Evolutionary conservation across 441 rosid genomes (phyloP).

Genomic region (Hypseocharis bilobata): DNA sequence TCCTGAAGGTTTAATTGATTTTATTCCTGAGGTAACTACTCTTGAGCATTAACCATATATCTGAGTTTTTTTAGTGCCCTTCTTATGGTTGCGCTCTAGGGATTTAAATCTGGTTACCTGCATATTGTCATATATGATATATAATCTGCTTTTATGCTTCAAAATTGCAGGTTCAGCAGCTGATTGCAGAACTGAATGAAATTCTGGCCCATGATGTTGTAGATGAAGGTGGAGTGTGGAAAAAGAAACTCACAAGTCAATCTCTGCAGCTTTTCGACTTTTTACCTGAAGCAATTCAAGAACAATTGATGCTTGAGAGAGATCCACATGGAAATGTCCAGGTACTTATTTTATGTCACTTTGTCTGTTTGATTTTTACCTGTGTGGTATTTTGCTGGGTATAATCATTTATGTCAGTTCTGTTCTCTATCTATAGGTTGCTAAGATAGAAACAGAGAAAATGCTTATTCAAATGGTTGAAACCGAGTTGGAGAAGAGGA

Average conservation of each 20-base stretch:
- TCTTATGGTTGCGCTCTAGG: not conserved
- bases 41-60: not conserved
- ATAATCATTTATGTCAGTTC: conserved; percentile 8
- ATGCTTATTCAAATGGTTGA: conserved; percentile 99
- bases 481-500: conserved; percentile 83
- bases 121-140: not conserved
- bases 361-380: conserved; percentile 10
- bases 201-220: conserved; percentile 73
- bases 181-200: conserved; percentile 84
- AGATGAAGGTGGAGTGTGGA: conserved; percentile 76
- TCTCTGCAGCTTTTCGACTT: conserved; percentile 73
- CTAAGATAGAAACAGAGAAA: conserved; percentile 96
- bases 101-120: not conserved
- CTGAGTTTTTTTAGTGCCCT: conserved; percentile 1
- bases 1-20: conserved; percentile 96
- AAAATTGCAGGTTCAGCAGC: conserved; percentile 71
- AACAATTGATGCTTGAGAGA: conserved; percentile 95
- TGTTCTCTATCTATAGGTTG: conserved; percentile 46
- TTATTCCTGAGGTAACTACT: conserved; percentile 86
- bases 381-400: not conserved
- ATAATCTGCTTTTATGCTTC: not conserved
- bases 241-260: conserved; percentile 67
- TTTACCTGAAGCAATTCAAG: conserved; percentile 78
- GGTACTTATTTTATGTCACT: conserved; percentile 34
- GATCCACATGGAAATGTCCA: conserved; percentile 99